Percentiles rank a stretch among this genome's conserved stretches.
These are phyloP conservation scores for Chlamydomonas asymmetrica DNA, from an alignment of 139 green algal species.

Conservation along the genomic window DNA sequence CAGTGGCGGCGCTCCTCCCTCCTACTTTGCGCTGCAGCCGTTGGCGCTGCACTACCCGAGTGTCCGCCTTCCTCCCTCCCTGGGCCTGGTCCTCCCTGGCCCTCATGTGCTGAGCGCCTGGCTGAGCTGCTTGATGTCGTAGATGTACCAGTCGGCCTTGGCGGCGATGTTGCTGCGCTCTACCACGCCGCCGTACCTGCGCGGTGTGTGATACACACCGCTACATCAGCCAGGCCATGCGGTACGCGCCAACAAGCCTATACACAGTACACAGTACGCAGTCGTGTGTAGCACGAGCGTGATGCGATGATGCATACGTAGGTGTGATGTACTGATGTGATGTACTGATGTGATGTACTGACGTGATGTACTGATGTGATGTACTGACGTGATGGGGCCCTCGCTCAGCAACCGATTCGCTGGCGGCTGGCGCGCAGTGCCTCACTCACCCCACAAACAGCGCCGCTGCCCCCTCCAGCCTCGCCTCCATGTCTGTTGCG, in stretches of 20 bases:
- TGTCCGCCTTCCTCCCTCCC: too few relatives aligned
- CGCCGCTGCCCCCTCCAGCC: conserved; percentile 76
- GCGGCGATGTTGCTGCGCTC: conserved; percentile 73
- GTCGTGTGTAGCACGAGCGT: too few relatives aligned
- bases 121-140: conserved; percentile 41
- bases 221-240: too few relatives aligned
- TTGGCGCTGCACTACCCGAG: too few relatives aligned
- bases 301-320: neutral
- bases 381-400: too few relatives aligned
- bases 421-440: neutral
- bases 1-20: too few relatives aligned
- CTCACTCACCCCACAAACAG: conserved; percentile 89
- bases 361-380: neutral
- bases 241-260: too few relatives aligned
- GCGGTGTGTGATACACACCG: too few relatives aligned
- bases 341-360: neutral
- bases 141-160: conserved; percentile 88
- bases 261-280: too few relatives aligned
- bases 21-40: too few relatives aligned
- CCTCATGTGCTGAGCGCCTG: conserved; percentile 25
- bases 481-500: conserved; percentile 93
- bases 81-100: too few relatives aligned
- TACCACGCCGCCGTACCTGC: conserved; percentile 91
- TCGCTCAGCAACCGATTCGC: neutral
- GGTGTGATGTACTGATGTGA: neutral